These are phyloP conservation scores for Xanthoconium stramineum DNA, from an alignment of 768 basidiomycete species.

Conservation along the genomic window DNA sequence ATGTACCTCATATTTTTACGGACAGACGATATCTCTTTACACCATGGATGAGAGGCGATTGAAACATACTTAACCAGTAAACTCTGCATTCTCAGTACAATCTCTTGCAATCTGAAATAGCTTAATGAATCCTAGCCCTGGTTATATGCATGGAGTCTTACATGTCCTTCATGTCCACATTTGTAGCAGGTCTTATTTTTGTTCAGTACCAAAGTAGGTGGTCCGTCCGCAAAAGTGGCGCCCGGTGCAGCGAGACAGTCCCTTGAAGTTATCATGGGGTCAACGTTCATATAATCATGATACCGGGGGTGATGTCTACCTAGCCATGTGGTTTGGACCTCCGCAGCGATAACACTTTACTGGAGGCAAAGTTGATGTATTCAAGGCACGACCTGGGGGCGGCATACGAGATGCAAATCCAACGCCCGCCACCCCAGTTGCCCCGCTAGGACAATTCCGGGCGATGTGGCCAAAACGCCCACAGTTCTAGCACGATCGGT, in stretches of 20 bases:
- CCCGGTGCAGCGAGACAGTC: constrained; percentile 80
- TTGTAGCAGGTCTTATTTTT: constrained; percentile 85
- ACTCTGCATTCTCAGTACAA: constrained; percentile 56
- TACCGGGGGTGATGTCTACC: constrained; percentile 36
- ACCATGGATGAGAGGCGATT: constrained; percentile 1
- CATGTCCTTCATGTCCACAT: constrained; percentile 85
- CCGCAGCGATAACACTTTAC: constrained; percentile 91
- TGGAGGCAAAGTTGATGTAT: constrained; percentile 73
- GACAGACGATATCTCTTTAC: constrained; percentile 9
- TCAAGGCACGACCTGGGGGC: constrained; percentile 71
- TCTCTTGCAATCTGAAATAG: constrained; percentile 57
- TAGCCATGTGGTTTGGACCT: constrained; percentile 84
- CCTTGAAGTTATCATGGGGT: constrained; percentile 36
- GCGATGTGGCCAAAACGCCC: constrained; percentile 84
- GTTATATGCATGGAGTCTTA: constrained; percentile 37
- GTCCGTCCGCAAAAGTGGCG: constrained; percentile 44
- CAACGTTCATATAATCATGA: constrained; percentile 6
- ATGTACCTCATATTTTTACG: constrained; percentile 18
- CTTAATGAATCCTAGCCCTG: constrained; percentile 5
- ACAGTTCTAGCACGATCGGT: constrained; percentile 52
- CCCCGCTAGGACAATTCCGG: constrained; percentile 61
- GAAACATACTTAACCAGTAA: constrained; percentile 38
- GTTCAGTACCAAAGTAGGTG: constrained; percentile 40
- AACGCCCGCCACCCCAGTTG: constrained; percentile 34
- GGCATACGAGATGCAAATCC: constrained; percentile 66